phyloP scores from a whole-genome alignment of 2,329 filamentous ascomycete genomes.

The Thermothelomyces thermophilus region DNA sequence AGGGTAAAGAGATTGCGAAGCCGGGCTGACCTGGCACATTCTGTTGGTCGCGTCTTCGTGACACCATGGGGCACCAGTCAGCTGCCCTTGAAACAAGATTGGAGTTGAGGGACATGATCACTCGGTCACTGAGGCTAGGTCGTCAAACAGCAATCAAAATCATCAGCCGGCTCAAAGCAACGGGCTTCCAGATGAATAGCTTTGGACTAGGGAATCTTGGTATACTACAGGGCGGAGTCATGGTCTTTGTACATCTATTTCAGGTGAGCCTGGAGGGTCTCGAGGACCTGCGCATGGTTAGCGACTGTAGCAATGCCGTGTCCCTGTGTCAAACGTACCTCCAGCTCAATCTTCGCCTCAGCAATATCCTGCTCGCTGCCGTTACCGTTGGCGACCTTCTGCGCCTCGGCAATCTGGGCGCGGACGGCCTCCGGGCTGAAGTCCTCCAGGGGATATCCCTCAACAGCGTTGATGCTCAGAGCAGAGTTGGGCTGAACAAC shows the following conservation, averaged over 20 bases:
- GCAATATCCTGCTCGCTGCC: conserved; percentile 97
- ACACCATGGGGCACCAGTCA: too few species aligned
- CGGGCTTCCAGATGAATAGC: conserved; percentile 18
- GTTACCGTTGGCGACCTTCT: conserved; percentile 84
- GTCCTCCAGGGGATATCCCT: conserved; percentile 90
- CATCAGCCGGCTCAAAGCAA: conserved; percentile 12
- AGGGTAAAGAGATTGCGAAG: too few species aligned
- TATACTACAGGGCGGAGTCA: conserved; percentile 32
- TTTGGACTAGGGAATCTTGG: conserved; percentile 25
- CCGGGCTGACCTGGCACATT: too few species aligned
- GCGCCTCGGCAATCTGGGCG: conserved; percentile 86
- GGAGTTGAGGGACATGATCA: too few species aligned
- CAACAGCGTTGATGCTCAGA: conserved; percentile 96
- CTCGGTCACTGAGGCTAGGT: background rate
- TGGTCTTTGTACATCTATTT: conserved; percentile 57
- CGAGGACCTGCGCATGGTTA: conserved; percentile 60
- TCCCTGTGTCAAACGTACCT: conserved; percentile 52
- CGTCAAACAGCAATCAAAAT: background rate
- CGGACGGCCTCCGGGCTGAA: conserved; percentile 89
- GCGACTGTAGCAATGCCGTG: conserved; percentile 16
- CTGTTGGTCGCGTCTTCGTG: too few species aligned
- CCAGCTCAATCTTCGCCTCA: conserved; percentile 97
- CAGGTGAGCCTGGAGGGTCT: conserved; percentile 72
- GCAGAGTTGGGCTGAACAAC: conserved; percentile 91
- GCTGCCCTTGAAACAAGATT: too few species aligned